Conservation (phyloP, 2,329 filamentous ascomycete species). For the Alternaria sp. region DNA sequence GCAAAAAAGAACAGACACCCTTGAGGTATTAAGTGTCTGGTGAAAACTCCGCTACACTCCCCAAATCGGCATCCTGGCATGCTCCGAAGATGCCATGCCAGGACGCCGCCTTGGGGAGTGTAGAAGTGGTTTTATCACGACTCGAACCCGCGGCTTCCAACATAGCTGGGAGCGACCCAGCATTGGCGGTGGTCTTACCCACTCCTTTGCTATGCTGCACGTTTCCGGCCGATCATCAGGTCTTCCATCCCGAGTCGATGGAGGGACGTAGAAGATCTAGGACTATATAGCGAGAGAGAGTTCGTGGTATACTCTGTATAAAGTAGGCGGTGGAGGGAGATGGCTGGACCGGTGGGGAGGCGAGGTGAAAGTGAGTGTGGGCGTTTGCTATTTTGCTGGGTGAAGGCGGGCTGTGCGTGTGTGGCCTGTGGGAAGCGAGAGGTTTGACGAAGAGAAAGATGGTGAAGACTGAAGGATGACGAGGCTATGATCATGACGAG, state of each 20-base stretch:
- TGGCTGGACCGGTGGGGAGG: neutral
- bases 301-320: neutral
- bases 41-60: neutral
- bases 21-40: neutral
- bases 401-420: neutral
- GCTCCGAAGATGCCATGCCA: neutral
- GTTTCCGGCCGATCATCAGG: neutral
- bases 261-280: neutral
- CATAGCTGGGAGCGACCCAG: neutral
- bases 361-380: neutral
- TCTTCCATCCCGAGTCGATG: neutral
- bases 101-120: neutral
- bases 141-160: neutral
- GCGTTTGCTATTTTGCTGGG: neutral
- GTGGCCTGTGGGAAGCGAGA: neutral
- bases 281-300: neutral
- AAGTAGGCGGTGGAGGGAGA: too few species aligned
- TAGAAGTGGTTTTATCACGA: neutral
- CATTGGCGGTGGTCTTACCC: neutral
- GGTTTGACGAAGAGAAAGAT: neutral
- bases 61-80: neutral
- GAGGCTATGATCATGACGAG: neutral
- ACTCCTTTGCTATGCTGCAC: neutral
- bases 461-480: neutral
- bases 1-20: slow-evolving; percentile 1